A percentile compares a stretch with the other conserved stretches of the same genome.
Evolutionary conservation across 2,329 filamentous ascomycete species (phyloP).

Genomic region (Aureobasidium leucospermi): DNA sequence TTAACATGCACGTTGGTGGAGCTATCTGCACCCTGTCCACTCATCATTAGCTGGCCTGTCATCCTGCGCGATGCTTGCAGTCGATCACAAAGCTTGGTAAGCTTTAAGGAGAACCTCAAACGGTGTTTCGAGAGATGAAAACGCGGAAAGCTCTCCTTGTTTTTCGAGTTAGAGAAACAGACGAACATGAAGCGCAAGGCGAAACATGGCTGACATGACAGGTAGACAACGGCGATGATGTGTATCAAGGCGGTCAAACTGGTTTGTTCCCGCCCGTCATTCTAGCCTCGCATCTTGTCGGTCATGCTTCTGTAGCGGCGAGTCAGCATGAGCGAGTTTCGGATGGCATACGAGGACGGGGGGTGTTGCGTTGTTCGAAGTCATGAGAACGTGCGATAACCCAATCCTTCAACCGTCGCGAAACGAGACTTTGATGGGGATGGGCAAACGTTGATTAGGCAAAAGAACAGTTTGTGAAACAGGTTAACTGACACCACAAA

Average conservation of each 20-base stretch:
- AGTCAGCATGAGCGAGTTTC: not conserved
- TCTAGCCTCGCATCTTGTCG: not conserved
- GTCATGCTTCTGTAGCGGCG: constrained; percentile 9
- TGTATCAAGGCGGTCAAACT: not conserved
- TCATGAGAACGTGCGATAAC: not conserved
- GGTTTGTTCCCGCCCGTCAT: not conserved
- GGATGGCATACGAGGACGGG: not conserved
- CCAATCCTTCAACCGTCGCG: not conserved
- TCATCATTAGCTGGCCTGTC: not conserved
- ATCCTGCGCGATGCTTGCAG: constrained; percentile 3
- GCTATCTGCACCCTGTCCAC: not conserved
- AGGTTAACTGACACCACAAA: not conserved
- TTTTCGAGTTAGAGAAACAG: not conserved
- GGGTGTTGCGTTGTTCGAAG: not conserved
- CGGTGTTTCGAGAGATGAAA: not conserved
- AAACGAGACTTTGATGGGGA: no score
- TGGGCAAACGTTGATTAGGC: not conserved
- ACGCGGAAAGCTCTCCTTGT: no score
- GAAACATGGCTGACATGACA: constrained; percentile 5
- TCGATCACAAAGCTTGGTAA: constrained; percentile 10
- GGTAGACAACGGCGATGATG: not conserved
- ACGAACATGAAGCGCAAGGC: not conserved
- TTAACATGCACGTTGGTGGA: not conserved
- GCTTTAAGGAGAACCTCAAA: not conserved
- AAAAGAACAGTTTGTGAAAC: not conserved